Evolutionary conservation across 768 basidiomycete genomes (phyloP), one percentile per base, ranked within the genome.

Genomic region (Podaxis sp.): DNA sequence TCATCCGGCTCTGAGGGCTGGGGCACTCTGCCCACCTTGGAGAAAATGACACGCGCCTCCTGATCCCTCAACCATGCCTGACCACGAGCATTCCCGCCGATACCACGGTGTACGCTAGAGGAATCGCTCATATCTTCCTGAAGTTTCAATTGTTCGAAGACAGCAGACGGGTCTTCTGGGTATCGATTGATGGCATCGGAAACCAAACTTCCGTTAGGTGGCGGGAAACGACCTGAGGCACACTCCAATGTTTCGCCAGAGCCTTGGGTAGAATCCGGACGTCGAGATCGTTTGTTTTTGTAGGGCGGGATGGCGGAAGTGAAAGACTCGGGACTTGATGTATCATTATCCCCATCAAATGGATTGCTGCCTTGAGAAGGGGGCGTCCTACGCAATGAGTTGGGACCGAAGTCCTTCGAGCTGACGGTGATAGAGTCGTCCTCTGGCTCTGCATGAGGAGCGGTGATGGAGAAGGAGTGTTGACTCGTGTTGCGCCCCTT

Each of bases 21-120:
- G 2, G 86, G 85, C 19, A 81, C 63, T 2, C 72, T 77, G 17
- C 88, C 89, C 6, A 89, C 75, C 77, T 85, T 85, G 19, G 82
- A 81, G 50, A 84, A 82, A 55, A 87, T 80, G 0, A 82, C 80
- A 12, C 91, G 83, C 36, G 85, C 81, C 55, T 85, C 90, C 72
- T 96, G 94, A 67, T 95, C 93, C 38, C 84, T 82, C 49, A 96
- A 72, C 94, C 94, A 96, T 27, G 88, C 84, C 6, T 84, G 85
- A 0, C 91, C 90, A 8, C 91, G 84, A 69, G 89, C 86, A 59
- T 80, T 81, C 5, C 81, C 80, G n/a, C 79, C 76, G 24, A 82
- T 72, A 25, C 79, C 72, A 2, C 80, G 79, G 60, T 78, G 74
- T 22, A 83, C 74, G 0, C 80, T 78, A 22, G 71, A 63, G 65